Base-by-base conservation (phyloP, 306 rosid species). In the Fragaria iinumae region DNA sequence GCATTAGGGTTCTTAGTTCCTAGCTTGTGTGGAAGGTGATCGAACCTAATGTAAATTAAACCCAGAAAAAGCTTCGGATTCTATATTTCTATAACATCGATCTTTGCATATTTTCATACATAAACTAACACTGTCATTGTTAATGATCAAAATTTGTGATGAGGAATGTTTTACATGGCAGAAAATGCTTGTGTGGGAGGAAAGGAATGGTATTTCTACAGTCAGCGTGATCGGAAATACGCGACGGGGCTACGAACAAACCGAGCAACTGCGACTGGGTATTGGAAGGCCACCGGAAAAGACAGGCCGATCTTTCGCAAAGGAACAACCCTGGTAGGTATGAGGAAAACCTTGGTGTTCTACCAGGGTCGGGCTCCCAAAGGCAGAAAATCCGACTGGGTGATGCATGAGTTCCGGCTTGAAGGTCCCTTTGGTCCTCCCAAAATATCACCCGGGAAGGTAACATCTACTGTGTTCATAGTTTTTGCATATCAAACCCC, bases 241-340 rank as follows among this genome's bases (percentile, higher is more conserved):
- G 97, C 98, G 20, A 93, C 96, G 1, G 98, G 98, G 6, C 77
- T 90, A 0, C 79, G 98, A 39, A 93, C 97, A 72, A 93, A 93
- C 48, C 88, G 98, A n/a, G 98, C 98, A 44, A 93, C 98, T 0
- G 90, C 93, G 1, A 83, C 93, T 9, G 98, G 98, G 18, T 93
- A 93, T 62, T 93, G 98, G 98, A 93, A 93, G 84, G 98, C 98
- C 52, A 93, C 98, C 0, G 98, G 98, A 73, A 93, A 91, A 80
- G 98, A 93, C 69, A 86, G 93, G 52, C 50, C 93, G 1, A 79
- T 91, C 74, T 83, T 76, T 20, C 84, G 86, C 2, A 91, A 72
- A 48, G 88, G 90, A 62, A 52, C 34, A 67, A 68, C 29, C 20
- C 96, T 91, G 71, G 96, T 93, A 11, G 98, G 98, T 4, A 93